These are phyloP conservation scores for Lipomyces mesembrius DNA, from an alignment of 805 yeast species.

Conservation along the genomic window DNA sequence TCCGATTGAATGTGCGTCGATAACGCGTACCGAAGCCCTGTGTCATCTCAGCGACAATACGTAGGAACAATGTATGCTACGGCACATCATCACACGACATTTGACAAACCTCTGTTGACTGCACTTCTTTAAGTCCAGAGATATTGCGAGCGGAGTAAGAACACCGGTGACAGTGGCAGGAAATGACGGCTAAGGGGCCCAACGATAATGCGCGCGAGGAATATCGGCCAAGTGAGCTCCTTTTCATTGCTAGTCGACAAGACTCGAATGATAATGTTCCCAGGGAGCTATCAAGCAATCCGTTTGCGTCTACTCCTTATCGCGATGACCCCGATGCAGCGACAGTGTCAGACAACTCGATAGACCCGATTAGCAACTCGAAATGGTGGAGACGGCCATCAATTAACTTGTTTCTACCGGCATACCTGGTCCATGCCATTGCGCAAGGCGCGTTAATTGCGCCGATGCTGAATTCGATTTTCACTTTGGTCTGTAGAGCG, in stretches of 20 bases:
- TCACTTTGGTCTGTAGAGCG: slow-evolving; percentile 20
- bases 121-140: not conserved
- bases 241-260: not conserved
- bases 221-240: not conserved
- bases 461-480: slow-evolving; percentile 14
- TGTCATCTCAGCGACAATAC: not conserved
- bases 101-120: not conserved
- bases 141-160: not conserved
- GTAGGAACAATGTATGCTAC: not conserved
- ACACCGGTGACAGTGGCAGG: not conserved
- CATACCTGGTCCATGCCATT: not conserved
- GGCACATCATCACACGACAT: not conserved
- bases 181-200: not conserved
- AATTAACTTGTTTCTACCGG: not conserved
- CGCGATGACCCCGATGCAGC: not conserved
- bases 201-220: not conserved
- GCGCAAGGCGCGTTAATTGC: slow-evolving; percentile 15
- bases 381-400: slow-evolving; percentile 7
- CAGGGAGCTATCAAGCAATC: not conserved
- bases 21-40: not conserved
- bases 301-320: not conserved
- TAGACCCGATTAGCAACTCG: not conserved
- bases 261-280: not conserved
- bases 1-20: too few relatives aligned
- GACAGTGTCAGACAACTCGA: not conserved